Base-by-base conservation (phyloP, 2,329 filamentous ascomycete genomes). In the Clonostachys byssicola region DNA sequence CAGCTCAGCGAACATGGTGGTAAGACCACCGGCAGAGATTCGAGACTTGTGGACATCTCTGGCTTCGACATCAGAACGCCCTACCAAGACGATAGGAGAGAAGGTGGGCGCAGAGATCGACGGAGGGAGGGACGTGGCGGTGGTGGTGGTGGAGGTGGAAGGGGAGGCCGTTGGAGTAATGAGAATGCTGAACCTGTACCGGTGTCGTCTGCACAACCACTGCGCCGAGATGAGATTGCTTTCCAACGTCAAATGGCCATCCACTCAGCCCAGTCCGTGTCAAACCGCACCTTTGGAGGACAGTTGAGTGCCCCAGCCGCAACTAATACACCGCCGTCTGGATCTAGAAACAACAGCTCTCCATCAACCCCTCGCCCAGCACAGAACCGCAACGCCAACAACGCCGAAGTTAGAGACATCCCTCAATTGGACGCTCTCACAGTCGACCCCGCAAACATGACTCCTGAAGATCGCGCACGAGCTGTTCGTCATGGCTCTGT, bases 171-270 rank as follows among this genome's bases (percentile, higher is more conserved):
- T 55, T 92, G 91, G 20, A 82, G 91, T 40, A 91, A 96, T 65
- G 91, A 92, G 3, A 96, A 95, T 63, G 79, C 88, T 1, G 92
- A 96, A 54, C 77, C 88, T 17, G 68, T 92, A 20, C 88, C 90
- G 5, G 72, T 80, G 6, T 88, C 87, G 34, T 89, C 88, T 47
- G 86, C 88, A 2, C 89, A 94, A 54, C 85, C 90, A 2, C 64
- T 96, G 60, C 81, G 88, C 43, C 77, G 94, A 60, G 94, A 95
- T 53, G 90, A 97, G 65, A 71, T 96, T 46, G 92, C 94, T 3
- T 95, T 90, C 63, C 92, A 97, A 60, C 79, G 94, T 44, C 90
- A 95, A 59, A 84, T 95, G 75, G 92, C 91, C 39, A 90, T 97
- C 44, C 91, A 95, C 56, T 92, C 85, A 44, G 86, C 90, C 1